Evolutionary conservation across 352 stramenopile species (phyloP), one percentile per base, ranked within the genome.

Genomic region (Phytophthora citrophthora): DNA sequence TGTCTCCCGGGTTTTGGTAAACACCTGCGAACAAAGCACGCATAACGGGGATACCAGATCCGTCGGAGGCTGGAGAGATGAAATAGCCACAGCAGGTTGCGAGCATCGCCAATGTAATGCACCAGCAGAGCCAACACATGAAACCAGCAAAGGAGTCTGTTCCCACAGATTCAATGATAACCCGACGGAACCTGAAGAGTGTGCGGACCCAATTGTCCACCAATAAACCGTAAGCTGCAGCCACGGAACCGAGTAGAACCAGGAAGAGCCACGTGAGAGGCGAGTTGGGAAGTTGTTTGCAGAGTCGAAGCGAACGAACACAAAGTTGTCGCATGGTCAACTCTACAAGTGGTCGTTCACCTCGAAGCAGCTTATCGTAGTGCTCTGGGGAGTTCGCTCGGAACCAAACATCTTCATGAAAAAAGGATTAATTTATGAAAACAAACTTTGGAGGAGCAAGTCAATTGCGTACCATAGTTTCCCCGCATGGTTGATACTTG

Each of bases 211-310:
- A 93, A 8, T 74, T 79, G 54, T 95, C 87, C 8, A 95, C 73
- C 27, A 93, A 58, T n/a, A 93, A 94, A 85, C 81, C 87, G 58
- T 90, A 90, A 9, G 85, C 53, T 23, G 87, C 87, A 11, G 81
- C 77, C 54, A 91, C 60, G 4, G 65, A 68, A 2, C 87, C 87
- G 15, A 95, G 61, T 1, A 91, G 68, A 16, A 81, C 68, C 31
- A 95, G 61, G 32, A 89, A 95, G 27, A 93, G 64, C 87, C 87
- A 95, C 41, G 83, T 95, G 52, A 94, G 87, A 0, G 85, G 87
- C 41, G 87, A 95, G 57, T 94, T 89, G 34, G 87, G 87, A 8
- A 95, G 57, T 43, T 90, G 88, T 51, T 91, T 91, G 73, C 82
- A 95, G 20, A 93, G 52, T 29, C 74, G 69, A 38, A 93, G 83